A percentile compares a stretch with the other conserved stretches of the same genome.
phyloP scores from a whole-genome alignment of 228 moss, liverwort and hornwort genomes.

The Sphagnum fallax region DNA sequence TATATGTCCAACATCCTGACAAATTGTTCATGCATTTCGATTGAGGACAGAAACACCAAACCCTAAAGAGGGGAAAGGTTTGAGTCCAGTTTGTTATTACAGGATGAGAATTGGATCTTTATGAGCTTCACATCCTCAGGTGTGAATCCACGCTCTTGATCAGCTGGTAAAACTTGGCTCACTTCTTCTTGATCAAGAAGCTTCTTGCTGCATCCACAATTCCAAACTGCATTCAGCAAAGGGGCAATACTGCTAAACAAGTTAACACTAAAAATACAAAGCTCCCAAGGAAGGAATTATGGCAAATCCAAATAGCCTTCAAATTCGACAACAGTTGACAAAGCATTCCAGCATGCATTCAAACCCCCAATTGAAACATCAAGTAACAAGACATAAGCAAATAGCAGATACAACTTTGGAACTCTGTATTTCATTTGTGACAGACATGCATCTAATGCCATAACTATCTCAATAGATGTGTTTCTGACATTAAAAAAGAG shows the following conservation, averaged over 20 bases:
- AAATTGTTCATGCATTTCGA: too few species aligned
- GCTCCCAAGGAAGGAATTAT: background rate
- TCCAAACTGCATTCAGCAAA: background rate
- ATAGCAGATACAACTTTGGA: background rate
- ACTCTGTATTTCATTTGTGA: background rate
- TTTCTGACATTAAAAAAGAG: background rate
- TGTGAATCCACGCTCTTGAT: slow-evolving; percentile 82
- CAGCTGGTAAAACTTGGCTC: slow-evolving; percentile 72
- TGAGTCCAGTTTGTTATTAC: slow-evolving; percentile 22
- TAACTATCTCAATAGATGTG: background rate
- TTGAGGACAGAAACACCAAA: background rate
- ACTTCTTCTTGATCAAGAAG: slow-evolving; percentile 92
- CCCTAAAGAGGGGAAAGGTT: background rate
- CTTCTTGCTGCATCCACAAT: slow-evolving; percentile 59
- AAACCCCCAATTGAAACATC: background rate
- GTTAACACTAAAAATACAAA: background rate
- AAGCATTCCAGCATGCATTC: too few species aligned
- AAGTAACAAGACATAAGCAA: background rate
- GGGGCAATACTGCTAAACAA: background rate
- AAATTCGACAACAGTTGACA: too few species aligned
- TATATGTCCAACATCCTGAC: too few species aligned
- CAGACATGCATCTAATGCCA: background rate
- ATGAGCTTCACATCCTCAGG: slow-evolving; percentile 87
- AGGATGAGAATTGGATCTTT: slow-evolving; percentile 75
- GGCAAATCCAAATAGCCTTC: background rate